Evolutionary conservation across 1,139 yeast species (phyloP), one percentile per base, ranked within the genome.

Genomic region (Diutina mesorugosa): DNA sequence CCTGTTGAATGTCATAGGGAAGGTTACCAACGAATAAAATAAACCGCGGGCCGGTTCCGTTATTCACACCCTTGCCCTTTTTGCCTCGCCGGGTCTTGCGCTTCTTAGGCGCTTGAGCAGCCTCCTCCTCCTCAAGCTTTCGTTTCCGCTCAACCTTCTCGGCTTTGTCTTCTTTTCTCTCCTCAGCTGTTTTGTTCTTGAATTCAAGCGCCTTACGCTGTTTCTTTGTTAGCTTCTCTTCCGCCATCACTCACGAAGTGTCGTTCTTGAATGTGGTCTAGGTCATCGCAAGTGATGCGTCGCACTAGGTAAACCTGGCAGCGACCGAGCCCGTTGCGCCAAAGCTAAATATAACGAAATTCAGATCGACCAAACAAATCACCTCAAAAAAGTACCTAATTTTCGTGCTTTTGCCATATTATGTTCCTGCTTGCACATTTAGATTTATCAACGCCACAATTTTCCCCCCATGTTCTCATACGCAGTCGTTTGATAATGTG

Each of bases 11-110:
- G 60, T 84, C 84, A 68, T 82, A 89, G 1, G 98, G 96, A 59
- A 93, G 74, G 65, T 91, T 90, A 12, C 99, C 99, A n/a, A 90
- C 90, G 70, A 93, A 93, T 51, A 93, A 71, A 56, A 93, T 80
- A 65, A 87, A 90, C 64, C 96, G 73, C 47, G 90, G 88, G 0
- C 86, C 86, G 12, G 79, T 79, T 18, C 70, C 72, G 59, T 76
- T 74, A 47, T 30, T 14, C 5, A 69, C 71, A 16, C 80, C 82
- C 71, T 76, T 81, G 29, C 87, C 87, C 61, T 83, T 84, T 69
- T 84, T 84, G 28, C 91, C 90, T 71, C 91, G 75, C 72, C 93
- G 80, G 4, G 91, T 86, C 68, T 85, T 85, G 61, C 91, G 74
- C 67, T 85, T 86, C 72, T 85, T 85, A 63, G 74, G 75, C 29